Conservation (phyloP, 495 filamentous ascomycete species). For the Xylaria scruposa region DNA sequence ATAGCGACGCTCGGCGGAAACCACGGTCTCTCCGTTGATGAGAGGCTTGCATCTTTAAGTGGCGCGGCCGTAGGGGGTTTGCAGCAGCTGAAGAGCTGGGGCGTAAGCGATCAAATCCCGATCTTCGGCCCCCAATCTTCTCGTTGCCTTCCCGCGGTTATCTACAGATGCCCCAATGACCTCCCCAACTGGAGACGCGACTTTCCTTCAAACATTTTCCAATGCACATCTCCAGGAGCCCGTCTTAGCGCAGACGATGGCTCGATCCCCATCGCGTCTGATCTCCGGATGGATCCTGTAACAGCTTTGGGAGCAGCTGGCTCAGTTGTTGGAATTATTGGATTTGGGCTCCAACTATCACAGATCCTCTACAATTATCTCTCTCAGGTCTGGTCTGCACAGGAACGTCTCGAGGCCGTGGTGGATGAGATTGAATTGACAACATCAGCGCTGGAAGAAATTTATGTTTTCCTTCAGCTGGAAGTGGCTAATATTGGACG, state of each 20-base stretch:
- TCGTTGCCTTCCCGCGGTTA: background rate
- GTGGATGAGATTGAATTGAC: background rate
- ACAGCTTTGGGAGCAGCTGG: background rate
- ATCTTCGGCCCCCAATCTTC: background rate
- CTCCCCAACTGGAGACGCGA: background rate
- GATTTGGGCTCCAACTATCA: background rate
- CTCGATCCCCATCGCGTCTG: background rate
- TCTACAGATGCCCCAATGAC: background rate
- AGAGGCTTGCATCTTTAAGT: no score
- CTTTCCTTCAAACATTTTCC: background rate
- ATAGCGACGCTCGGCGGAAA: no score
- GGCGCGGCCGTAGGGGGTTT: no score
- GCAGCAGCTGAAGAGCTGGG: background rate
- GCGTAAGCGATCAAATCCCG: background rate
- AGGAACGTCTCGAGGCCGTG: background rate
- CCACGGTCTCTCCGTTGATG: no score
- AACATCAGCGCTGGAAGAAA: background rate
- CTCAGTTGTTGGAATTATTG: constrained; percentile 8
- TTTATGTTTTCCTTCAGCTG: background rate
- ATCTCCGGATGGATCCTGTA: constrained; percentile 8
- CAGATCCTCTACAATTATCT: background rate
- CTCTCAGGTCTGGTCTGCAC: background rate
- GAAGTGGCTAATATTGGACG: constrained; percentile 1
- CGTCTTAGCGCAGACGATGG: background rate
- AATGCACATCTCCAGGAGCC: background rate